phyloP scores from a whole-genome alignment of 176 grass and related monocot species.

The Saccharum spontaneum region DNA sequence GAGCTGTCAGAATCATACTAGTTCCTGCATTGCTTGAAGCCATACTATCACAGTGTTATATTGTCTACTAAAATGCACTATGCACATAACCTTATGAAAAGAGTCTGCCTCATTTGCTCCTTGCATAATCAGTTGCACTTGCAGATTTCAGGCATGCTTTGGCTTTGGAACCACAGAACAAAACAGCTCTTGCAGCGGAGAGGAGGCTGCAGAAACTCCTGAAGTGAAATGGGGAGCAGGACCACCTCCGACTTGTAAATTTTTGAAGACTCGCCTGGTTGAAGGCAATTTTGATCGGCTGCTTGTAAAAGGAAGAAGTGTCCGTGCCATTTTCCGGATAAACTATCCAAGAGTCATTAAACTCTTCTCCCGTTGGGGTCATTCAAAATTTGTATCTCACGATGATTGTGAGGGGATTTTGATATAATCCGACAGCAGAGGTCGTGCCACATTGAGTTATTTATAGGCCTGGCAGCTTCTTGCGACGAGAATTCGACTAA shows the following conservation, averaged over 20 bases:
- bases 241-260: neutral
- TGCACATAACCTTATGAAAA: neutral
- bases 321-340: neutral
- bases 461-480: neutral
- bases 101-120: neutral
- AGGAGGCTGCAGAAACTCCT: conserved; percentile 71
- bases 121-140: neutral
- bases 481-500: neutral
- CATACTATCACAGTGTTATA: neutral
- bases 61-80: neutral
- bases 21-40: neutral
- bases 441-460: neutral
- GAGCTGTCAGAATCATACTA: neutral
- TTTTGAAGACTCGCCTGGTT: neutral
- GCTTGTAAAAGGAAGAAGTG: neutral
- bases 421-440: neutral
- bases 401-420: neutral
- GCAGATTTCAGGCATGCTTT: conserved; percentile 93
- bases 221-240: conserved; percentile 26
- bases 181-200: conserved; percentile 79
- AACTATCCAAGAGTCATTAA: neutral
- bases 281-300: conserved; percentile 31
- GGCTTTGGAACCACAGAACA: conserved; percentile 94
- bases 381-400: neutral
- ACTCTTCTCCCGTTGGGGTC: neutral